These are phyloP conservation scores for Prinsepia uniflora DNA, from an alignment of 306 rosid genomes.

Conservation along the genomic window DNA sequence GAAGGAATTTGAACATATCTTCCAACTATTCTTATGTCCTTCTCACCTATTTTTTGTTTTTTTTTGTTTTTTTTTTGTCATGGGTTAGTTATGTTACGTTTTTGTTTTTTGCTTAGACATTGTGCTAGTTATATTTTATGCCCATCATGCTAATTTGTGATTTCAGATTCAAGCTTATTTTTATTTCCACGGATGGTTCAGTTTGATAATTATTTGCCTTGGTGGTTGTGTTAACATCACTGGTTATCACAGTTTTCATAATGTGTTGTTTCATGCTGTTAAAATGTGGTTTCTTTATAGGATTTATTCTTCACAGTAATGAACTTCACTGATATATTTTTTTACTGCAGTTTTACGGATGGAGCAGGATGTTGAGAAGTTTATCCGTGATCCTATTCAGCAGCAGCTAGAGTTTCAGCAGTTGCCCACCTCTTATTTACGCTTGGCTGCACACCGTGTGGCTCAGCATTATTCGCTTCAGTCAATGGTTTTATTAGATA, in stretches of 20 bases:
- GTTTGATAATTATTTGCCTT: no score
- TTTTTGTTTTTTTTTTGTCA: no score
- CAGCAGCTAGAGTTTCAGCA: slow-evolving; percentile 93
- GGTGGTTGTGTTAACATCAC: no score
- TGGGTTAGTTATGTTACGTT: no score
- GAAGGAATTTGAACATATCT: no score
- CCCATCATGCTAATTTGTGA: no score
- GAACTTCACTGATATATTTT: slow-evolving; percentile 16
- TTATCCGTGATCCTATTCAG: slow-evolving; percentile 70
- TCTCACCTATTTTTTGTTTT: no score
- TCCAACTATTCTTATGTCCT: no score
- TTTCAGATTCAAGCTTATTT: no score
- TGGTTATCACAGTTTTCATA: not conserved
- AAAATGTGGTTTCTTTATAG: not conserved
- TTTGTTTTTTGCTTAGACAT: no score
- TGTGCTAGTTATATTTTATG: no score
- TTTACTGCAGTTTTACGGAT: slow-evolving; percentile 71
- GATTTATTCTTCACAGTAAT: not conserved
- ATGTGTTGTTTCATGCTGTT: not conserved
- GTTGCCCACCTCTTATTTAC: slow-evolving; percentile 91
- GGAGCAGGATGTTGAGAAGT: slow-evolving; percentile 94
- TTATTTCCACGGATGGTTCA: no score
- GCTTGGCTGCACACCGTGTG: slow-evolving; percentile 96
- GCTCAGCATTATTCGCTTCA: slow-evolving; percentile 93
- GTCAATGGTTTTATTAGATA: slow-evolving; percentile 91